Evolutionary conservation across 1,284 basidiomycete genomes (phyloP), one percentile per base, ranked within the genome.

Genomic region (Papiliotrema nemorosa): DNA sequence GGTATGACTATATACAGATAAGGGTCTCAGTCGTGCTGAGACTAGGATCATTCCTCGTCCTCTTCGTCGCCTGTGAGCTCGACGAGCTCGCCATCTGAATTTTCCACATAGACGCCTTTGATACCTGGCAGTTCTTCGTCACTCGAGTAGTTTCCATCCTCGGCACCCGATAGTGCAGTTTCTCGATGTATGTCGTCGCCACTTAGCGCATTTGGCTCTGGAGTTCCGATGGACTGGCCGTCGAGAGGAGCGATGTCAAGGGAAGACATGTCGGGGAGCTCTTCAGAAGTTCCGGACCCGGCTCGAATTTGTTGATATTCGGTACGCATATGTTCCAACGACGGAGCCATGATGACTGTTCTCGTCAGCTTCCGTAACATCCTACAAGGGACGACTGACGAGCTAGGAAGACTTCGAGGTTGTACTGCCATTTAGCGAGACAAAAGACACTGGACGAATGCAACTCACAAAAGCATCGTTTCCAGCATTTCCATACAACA

Each of bases 381-480:
- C 12, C 12, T 18, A 21, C 10, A 13, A 26, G 24, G 26, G 6
- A 37, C 10, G 35, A 56, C 62, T 44, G 21, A 65, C 63, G 31
- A 14, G 51, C 44, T 2, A 64, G 24, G 37, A 60, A 66, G 3
- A 55, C 37, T 47, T 61, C 55, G 12, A 66, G 56, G 14, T 49
- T 59, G 38, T 63, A 64, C 64, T 66, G 20, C 1, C 29, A 9
- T 22, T 39, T 22, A 38, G 26, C 44, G 10, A 9, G 13, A 2
- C 27, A 44, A 45, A 39, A 38, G 22, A 34, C n/a, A 14, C 1
- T 22, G 16, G n/a, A 9, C 9, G 22, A 31, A 16, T 14, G 26
- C 9, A 18, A 57, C 64, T 53, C 41, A 69, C 66, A 45, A 58
- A 56, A 22, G 67, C 65, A 36, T 62, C 54, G 38, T 72, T 67